Percentiles rank a stretch among this genome's conserved stretches.
Conservation (phyloP, 2,329 filamentous ascomycete species). For the Shiraia bambusicola region DNA sequence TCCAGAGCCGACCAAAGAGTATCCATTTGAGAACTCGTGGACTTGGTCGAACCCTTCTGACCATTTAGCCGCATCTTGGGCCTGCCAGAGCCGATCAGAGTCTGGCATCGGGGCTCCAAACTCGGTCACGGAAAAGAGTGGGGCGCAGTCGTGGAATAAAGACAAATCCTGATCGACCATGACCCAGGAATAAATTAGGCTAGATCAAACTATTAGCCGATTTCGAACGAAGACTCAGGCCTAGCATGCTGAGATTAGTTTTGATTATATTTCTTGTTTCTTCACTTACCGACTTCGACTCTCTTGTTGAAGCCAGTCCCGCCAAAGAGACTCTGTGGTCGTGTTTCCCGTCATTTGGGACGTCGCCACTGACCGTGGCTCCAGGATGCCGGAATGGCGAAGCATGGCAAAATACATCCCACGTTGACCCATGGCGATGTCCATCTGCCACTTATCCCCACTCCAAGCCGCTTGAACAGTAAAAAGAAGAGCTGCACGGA, state of each 20-base stretch:
- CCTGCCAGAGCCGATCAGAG: constrained; percentile 64
- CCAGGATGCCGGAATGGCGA: constrained; percentile 67
- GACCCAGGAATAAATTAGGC: constrained; percentile 73
- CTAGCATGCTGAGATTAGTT: constrained; percentile 9
- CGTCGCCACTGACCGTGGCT: constrained; percentile 52
- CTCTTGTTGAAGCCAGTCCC: constrained; percentile 66
- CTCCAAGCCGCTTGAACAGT: constrained; percentile 71
- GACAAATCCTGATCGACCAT: constrained; percentile 68
- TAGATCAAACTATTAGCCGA: constrained; percentile 35
- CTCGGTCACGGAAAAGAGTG: constrained; percentile 64
- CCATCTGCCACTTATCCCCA: constrained; percentile 77
- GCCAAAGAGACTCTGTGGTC: constrained; percentile 58
- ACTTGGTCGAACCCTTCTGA: constrained; percentile 59
- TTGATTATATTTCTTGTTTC: constrained; percentile 7
- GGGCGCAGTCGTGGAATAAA: constrained; percentile 44
- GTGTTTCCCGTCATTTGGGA: constrained; percentile 49
- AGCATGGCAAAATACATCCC: constrained; percentile 75
- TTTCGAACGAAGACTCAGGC: constrained; percentile 22
- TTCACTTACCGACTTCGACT: constrained; percentile 59
- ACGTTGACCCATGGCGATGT: constrained; percentile 72
- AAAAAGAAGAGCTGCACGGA: constrained; percentile 67
- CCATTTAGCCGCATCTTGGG: constrained; percentile 62
- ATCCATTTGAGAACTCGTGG: constrained; percentile 57
- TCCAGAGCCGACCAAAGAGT: constrained; percentile 56
- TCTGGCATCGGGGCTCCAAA: constrained; percentile 66